These are phyloP conservation scores for Lepidium campestre DNA, from an alignment of 441 rosid species.

Conservation along the genomic window DNA sequence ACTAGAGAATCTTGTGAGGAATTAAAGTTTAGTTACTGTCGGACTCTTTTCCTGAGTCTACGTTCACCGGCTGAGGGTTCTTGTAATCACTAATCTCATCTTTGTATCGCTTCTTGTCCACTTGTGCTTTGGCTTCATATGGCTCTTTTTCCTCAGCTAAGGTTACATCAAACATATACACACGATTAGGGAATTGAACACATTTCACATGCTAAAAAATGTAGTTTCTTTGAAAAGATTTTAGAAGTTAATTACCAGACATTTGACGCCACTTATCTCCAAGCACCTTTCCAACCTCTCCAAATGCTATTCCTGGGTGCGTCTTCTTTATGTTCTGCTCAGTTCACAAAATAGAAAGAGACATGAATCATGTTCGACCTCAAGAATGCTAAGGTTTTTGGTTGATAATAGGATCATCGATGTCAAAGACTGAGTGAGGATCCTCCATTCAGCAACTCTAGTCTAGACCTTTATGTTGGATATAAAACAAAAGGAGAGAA, in stretches of 20 bases:
- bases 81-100: conserved; percentile 68
- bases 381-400: neutral
- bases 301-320: conserved; percentile 71
- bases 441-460: neutral
- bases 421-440: neutral
- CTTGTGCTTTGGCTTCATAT: conserved; percentile 69
- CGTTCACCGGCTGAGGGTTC: conserved; percentile 59
- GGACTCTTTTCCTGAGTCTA: conserved; percentile 57
- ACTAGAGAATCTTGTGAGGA: neutral
- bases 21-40: conserved; percentile 29
- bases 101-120: conserved; percentile 67
- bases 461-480: neutral
- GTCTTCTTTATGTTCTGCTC: conserved; percentile 70
- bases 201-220: neutral
- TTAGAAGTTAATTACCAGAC: conserved; percentile 40
- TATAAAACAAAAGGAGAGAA: neutral
- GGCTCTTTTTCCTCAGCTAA: conserved; percentile 88
- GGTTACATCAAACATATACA: neutral
- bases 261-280: conserved; percentile 83
- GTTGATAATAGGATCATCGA: neutral
- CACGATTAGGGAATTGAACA: neutral
- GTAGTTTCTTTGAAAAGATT: neutral
- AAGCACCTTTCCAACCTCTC: conserved; percentile 54
- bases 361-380: neutral
- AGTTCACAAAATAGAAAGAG: neutral